phyloP scores from a whole-genome alignment of 129 eudicot genomes.

The Logfia minima region DNA sequence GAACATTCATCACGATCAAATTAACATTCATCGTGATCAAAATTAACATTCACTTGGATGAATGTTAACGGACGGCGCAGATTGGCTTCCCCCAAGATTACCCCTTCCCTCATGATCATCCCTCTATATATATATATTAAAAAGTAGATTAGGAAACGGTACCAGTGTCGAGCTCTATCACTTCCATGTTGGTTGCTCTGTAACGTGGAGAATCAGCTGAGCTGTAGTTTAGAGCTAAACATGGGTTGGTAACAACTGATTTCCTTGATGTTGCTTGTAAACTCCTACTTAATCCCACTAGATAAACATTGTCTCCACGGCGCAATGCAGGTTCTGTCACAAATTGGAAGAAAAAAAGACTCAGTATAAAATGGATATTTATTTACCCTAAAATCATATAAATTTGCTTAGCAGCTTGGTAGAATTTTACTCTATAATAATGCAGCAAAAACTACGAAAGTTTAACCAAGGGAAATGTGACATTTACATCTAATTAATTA shows the following conservation, averaged over 20 bases:
- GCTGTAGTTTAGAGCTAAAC: constrained; percentile 70
- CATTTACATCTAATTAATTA: constrained; percentile 9
- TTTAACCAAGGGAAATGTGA: not conserved
- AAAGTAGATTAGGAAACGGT: not conserved
- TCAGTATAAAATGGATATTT: not conserved
- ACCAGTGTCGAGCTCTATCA: constrained; percentile 93
- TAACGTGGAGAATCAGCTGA: constrained; percentile 92
- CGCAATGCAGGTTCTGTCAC: constrained; percentile 75
- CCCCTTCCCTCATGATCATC: too few species aligned
- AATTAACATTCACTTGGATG: too few species aligned
- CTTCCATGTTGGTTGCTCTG: constrained; percentile 97
- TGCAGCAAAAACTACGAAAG: too few species aligned
- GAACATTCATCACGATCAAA: too few species aligned
- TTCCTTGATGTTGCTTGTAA: constrained; percentile 91
- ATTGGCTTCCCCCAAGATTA: too few species aligned
- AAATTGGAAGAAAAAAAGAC: not conserved
- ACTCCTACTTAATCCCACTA: constrained; percentile 93
- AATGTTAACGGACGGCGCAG: too few species aligned
- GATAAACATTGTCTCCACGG: constrained; percentile 90
- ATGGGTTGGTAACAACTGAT: constrained; percentile 85
- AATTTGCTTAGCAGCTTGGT: too few species aligned
- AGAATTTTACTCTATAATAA: too few species aligned
- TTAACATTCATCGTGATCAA: too few species aligned
- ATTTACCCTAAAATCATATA: too few species aligned
- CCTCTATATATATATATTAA: not conserved